Evolutionary conservation across 2,329 filamentous ascomycete genomes (phyloP).

Genomic region (Aureobasidium sp.): DNA sequence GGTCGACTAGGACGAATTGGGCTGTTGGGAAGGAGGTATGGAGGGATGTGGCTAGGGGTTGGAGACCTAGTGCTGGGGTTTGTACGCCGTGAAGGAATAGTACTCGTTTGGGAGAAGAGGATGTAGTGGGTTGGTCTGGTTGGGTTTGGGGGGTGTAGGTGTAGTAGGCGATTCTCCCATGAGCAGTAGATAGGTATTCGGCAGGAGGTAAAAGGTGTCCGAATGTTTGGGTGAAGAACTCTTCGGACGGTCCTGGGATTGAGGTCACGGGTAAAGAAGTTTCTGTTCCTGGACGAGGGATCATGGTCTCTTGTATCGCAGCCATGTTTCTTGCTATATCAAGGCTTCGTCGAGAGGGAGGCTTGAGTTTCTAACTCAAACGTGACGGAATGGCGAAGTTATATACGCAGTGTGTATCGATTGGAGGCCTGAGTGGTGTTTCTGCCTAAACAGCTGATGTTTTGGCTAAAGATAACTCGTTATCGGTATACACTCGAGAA

Average conservation of each 20-base stretch:
- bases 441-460: too few species aligned
- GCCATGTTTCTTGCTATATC: too few species aligned
- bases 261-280: neutral
- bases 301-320: neutral
- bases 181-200: conserved; percentile 25
- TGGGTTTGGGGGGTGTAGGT: conserved; percentile 21
- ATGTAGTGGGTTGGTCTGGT: neutral
- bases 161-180: conserved; percentile 36
- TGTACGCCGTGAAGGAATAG: conserved; percentile 45
- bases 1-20: conserved; percentile 38
- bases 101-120: conserved; percentile 16
- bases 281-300: neutral
- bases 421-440: too few species aligned
- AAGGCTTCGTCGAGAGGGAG: too few species aligned
- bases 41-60: conserved; percentile 34
- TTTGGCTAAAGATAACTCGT: too few species aligned
- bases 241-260: conserved; percentile 31
- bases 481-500: too few species aligned
- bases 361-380: too few species aligned
- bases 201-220: conserved; percentile 33
- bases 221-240: conserved; percentile 30
- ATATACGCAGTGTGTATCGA: too few species aligned
- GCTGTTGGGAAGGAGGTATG: conserved; percentile 28
- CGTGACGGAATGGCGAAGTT: too few species aligned
- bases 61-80: conserved; percentile 42